Conservation (phyloP, 805 yeast genomes). For the Schizosaccharomyces cryophilus region DNA sequence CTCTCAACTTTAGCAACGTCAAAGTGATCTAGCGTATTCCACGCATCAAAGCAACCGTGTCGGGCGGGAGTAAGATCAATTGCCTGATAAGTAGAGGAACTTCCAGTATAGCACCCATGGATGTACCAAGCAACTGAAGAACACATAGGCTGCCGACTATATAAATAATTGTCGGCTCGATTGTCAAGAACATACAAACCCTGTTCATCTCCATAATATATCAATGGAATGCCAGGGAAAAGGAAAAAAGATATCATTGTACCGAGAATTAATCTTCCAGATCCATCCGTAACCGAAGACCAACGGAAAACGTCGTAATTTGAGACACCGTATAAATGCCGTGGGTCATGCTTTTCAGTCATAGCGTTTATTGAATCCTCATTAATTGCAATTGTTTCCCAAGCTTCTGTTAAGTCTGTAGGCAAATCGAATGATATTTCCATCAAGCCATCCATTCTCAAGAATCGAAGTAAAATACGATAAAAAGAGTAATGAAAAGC, state of each 20-base stretch:
- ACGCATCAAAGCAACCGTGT: background rate
- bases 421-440: background rate
- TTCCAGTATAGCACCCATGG: background rate
- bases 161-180: background rate
- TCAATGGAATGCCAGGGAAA: background rate
- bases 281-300: background rate
- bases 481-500: constrained; percentile 1
- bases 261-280: background rate
- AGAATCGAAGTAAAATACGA: background rate
- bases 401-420: background rate
- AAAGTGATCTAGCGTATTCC: background rate
- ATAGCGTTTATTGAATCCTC: background rate
- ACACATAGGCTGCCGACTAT: background rate
- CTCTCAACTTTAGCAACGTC: background rate
- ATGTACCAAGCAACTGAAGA: constrained; percentile 1
- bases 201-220: constrained; percentile 3
- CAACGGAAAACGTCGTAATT: constrained; percentile 2
- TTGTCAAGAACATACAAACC: background rate
- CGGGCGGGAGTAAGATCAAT: background rate
- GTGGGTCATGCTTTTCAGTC: background rate
- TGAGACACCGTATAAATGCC: constrained; percentile 1
- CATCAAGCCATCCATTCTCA: constrained; percentile 1
- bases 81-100: background rate
- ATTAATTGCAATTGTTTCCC: background rate
- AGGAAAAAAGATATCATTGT: background rate